Evolutionary conservation across 768 basidiomycete genomes (phyloP).

Genomic region (Fibroporia radiculosa): DNA sequence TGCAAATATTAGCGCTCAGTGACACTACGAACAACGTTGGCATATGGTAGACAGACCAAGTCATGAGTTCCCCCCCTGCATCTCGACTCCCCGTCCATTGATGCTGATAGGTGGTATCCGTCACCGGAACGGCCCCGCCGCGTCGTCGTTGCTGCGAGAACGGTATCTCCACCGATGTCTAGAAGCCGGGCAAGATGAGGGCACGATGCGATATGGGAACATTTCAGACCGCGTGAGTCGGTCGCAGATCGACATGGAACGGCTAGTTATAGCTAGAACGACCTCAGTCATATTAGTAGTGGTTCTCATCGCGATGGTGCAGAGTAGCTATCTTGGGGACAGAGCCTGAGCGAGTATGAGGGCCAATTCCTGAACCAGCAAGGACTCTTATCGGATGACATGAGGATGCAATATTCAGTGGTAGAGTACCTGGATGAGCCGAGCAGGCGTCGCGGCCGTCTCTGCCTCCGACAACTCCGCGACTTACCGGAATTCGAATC

Average conservation of each 20-base stretch:
- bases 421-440: background rate
- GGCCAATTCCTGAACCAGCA: background rate
- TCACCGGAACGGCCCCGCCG: no score
- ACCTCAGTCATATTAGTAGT: background rate
- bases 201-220: background rate
- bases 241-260: background rate
- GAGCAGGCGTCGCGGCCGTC: background rate
- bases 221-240: background rate
- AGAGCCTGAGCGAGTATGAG: background rate
- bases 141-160: no score
- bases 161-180: constrained; percentile 1
- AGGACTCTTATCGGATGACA: constrained; percentile 1
- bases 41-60: no score
- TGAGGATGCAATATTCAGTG: background rate
- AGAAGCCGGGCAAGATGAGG: background rate
- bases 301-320: background rate
- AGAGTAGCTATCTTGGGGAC: no score
- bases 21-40: no score
- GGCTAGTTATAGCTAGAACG: background rate
- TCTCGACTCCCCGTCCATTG: no score
- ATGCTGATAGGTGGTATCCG: no score
- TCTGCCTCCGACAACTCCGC: background rate
- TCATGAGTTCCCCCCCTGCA: no score
- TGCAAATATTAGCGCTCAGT: no score
- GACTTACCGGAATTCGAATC: background rate